Conservation (phyloP, 176 grass and related monocot genomes). For the Otatea glauca region DNA sequence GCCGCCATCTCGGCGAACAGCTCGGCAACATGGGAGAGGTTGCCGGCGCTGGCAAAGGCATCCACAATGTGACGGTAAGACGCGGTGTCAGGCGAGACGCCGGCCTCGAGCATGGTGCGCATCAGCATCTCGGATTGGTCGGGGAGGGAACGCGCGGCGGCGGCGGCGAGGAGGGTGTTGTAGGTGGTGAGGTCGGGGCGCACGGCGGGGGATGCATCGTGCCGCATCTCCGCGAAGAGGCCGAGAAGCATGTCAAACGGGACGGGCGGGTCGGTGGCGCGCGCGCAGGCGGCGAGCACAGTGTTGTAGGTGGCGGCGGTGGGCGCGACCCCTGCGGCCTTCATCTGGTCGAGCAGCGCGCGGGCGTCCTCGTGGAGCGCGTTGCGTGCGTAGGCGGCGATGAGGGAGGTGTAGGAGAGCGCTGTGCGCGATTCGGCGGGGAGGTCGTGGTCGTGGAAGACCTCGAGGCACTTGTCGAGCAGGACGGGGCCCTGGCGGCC, state of each 20-base stretch:
- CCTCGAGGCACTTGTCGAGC: conserved; percentile 74
- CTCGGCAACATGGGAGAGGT: conserved; percentile 60
- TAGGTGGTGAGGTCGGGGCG: conserved; percentile 88
- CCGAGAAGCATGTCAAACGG: conserved; percentile 76
- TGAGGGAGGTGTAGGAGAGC: conserved; percentile 93
- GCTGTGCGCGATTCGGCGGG: conserved; percentile 64
- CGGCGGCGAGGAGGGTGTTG: conserved; percentile 87
- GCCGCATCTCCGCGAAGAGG: conserved; percentile 95
- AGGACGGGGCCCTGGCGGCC: conserved; percentile 84
- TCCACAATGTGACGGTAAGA: conserved; percentile 78
- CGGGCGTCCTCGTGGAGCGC: conserved; percentile 71
- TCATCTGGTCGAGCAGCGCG: conserved; percentile 82
- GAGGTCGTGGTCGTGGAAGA: conserved; percentile 66
- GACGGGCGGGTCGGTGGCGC: conserved; percentile 63
- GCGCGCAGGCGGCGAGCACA: conserved; percentile 81
- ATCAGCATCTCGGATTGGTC: conserved; percentile 94
- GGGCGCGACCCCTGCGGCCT: conserved; percentile 61
- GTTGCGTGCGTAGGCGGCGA: conserved; percentile 88
- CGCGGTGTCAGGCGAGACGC: conserved; percentile 62
- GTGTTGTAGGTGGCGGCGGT: conserved; percentile 93
- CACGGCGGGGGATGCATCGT: conserved; percentile 69
- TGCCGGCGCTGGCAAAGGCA: conserved; percentile 56
- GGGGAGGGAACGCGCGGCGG: conserved; percentile 57
- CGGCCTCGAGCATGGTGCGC: conserved; percentile 82
- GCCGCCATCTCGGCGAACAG: conserved; percentile 72